These are phyloP conservation scores for Fusarium sp. DNA, from an alignment of 2,329 filamentous ascomycete genomes.

Conservation along the genomic window DNA sequence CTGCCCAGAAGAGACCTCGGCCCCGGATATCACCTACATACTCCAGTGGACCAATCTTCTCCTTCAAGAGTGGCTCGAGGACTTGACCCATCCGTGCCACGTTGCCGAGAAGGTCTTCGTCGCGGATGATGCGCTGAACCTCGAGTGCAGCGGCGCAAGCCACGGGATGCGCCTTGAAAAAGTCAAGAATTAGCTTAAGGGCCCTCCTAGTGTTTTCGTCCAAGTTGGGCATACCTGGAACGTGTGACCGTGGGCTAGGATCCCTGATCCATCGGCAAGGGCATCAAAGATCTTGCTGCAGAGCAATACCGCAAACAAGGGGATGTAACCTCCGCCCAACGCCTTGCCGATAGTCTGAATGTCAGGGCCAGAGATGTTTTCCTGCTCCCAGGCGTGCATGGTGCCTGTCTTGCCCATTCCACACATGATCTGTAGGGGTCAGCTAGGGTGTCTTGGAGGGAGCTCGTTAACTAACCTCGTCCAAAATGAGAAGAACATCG, in stretches of 20 bases:
- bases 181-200: not conserved
- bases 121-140: conserved; percentile 34
- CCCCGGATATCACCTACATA: conserved; percentile 40
- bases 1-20: conserved; percentile 35
- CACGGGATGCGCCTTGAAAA: conserved; percentile 27
- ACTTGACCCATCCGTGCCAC: conserved; percentile 22
- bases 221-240: not conserved
- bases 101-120: conserved; percentile 10
- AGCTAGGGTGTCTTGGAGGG: not conserved
- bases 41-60: conserved; percentile 14
- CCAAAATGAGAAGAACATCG: conserved; percentile 78
- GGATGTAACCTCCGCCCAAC: conserved; percentile 31
- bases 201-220: fast-evolving
- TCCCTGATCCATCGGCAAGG: conserved; percentile 18
- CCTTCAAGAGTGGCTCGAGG: conserved; percentile 28
- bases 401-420: conserved; percentile 39
- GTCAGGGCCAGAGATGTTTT: conserved; percentile 31
- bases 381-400: conserved; percentile 41
- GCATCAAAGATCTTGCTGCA: conserved; percentile 20
- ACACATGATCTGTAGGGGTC: conserved; percentile 34
- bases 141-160: conserved; percentile 30
- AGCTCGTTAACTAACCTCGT: conserved; percentile 31
- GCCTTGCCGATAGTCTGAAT: conserved; percentile 36
- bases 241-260: conserved; percentile 35
- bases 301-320: conserved; percentile 25